Evolutionary conservation across 192 early-diverging fungal genomes (phyloP).

Genomic region (Podila clonocystis): DNA sequence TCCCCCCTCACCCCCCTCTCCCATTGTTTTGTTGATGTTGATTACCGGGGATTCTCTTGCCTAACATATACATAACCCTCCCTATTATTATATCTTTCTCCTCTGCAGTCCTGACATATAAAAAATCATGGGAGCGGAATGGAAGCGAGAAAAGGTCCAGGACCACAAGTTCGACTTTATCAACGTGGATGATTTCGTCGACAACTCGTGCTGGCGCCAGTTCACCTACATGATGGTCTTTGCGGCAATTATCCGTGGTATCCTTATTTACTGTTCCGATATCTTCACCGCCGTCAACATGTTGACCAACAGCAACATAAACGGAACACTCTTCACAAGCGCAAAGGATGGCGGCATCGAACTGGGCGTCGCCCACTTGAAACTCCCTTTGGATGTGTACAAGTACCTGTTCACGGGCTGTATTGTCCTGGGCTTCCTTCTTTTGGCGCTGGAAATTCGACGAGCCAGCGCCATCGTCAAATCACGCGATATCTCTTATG

Average conservation of each 20-base stretch:
- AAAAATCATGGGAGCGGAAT: slow-evolving; percentile 62
- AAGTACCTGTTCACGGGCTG: slow-evolving; percentile 70
- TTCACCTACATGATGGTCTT: slow-evolving; percentile 68
- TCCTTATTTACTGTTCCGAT: slow-evolving; percentile 85
- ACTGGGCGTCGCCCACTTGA: slow-evolving; percentile 18
- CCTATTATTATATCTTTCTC: background rate
- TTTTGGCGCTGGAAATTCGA: slow-evolving; percentile 73
- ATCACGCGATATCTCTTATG: slow-evolving; percentile 80
- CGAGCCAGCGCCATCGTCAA: slow-evolving; percentile 72
- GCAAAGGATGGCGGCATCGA: slow-evolving; percentile 22
- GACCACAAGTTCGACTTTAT: slow-evolving; percentile 94
- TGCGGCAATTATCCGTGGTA: slow-evolving; percentile 72
- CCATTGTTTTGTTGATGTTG: background rate
- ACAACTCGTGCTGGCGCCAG: slow-evolving; percentile 51
- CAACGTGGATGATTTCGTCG: slow-evolving; percentile 79
- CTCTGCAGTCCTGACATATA: background rate
- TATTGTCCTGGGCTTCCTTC: slow-evolving; percentile 72
- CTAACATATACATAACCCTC: background rate
- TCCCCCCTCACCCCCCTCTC: background rate
- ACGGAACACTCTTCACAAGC: slow-evolving; percentile 10
- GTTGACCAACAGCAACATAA: slow-evolving; percentile 43
- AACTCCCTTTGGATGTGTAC: slow-evolving; percentile 54
- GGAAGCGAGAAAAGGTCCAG: slow-evolving; percentile 80
- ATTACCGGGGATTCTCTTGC: background rate
- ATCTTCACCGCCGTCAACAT: slow-evolving; percentile 78